Base-by-base conservation (phyloP, 257 asterid species). In the Plantago ovata region DNA sequence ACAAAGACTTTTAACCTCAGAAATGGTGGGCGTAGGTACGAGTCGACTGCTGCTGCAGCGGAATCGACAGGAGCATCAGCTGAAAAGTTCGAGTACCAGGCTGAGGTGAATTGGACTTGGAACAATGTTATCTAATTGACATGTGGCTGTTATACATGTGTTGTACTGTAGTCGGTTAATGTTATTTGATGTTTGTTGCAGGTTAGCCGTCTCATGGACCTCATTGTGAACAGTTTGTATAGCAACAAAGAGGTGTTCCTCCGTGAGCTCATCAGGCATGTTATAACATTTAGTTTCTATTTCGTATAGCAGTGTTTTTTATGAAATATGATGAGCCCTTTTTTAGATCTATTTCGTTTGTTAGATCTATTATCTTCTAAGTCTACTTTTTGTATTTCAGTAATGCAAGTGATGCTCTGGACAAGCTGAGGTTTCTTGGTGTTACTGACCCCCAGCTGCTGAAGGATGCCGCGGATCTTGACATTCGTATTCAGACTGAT, bases 131-230 rank as follows among this genome's bases (percentile, higher is more conserved):
- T 16, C n/a, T 56, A 6, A 56, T 8, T n/a, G 6, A 32, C 12
- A 54, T 54, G 33, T 20, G 0, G 6, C 1, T 3, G 7, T 16
- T 33, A 15, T 56, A 38, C 16, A 10, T 38, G 13, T 10, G 6
- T 56, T 19, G n/a, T 19, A 10, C 19, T 62, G 2, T 24, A 67
- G 41, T 28, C 49, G 38, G 32, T 46, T 51, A 46, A 23, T 56
- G 10, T 23, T n/a, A 58, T n/a, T 52, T 38, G 47, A 39, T 61
- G 47, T 58, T 49, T 65, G 45, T 65, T 66, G 60, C 82, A 93
- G 99, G 96, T 93, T 71, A 93, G 99, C 79, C 97, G 97, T 50
- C 95, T 93, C 38, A 89, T 93, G 97, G 97, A 89, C 79, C 95
- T 93, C 41, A 93, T 93, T 16, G 99, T 93, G 50, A 93, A 89